These are phyloP conservation scores for Aspergillus biplanus DNA, from an alignment of 495 filamentous ascomycete species.

Conservation along the genomic window DNA sequence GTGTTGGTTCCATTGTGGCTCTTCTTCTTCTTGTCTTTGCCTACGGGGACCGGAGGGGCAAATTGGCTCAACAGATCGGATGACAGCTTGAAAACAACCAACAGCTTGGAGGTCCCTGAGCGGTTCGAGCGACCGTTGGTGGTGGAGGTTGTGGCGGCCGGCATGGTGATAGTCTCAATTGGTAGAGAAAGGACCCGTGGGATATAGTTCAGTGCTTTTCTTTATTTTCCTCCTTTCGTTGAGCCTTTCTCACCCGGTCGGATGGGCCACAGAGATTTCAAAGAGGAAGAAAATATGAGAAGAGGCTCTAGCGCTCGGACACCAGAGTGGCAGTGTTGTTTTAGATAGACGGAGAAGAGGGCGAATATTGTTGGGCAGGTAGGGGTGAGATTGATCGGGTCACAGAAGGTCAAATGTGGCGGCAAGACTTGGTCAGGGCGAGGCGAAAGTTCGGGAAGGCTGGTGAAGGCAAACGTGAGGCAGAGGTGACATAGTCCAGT, in stretches of 20 bases:
- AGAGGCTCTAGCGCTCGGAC: constrained; percentile 3
- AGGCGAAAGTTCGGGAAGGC: constrained; percentile 30
- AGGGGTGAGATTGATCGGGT: constrained; percentile 21
- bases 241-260: constrained; percentile 10
- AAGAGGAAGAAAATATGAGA: neutral
- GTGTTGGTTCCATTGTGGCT: constrained; percentile 25
- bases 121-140: constrained; percentile 45
- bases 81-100: constrained; percentile 59
- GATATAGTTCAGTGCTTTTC: constrained; percentile 6
- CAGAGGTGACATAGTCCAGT: constrained; percentile 37
- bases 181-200: neutral
- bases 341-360: constrained; percentile 26
- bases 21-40: constrained; percentile 33
- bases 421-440: constrained; percentile 31
- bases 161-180: constrained; percentile 31
- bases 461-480: constrained; percentile 27
- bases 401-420: constrained; percentile 21
- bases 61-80: constrained; percentile 52
- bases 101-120: constrained; percentile 41
- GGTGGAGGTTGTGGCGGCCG: constrained; percentile 32
- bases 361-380: constrained; percentile 15
- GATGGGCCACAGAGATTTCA: neutral
- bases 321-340: constrained; percentile 20
- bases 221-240: constrained; percentile 8
- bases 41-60: constrained; percentile 30